Base-by-base conservation (phyloP, 805 yeast species). In the Candida ponderosae region DNA sequence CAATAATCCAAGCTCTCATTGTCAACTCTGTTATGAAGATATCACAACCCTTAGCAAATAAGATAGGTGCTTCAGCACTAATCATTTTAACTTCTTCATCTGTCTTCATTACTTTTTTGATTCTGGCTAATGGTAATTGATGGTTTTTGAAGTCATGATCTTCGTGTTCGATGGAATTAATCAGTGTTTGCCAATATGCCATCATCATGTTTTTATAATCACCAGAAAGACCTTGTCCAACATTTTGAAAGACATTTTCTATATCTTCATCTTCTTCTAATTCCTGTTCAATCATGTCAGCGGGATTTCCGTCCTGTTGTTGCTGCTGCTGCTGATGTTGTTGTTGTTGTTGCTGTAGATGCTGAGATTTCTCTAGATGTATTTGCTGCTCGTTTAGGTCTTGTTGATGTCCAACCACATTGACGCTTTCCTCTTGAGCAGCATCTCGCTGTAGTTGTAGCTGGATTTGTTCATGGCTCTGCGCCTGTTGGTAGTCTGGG, bases 1-100 rank as follows among this genome's bases (percentile, higher is more conserved):
- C 96, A 51, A 89, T 96, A 43, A 93, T 87, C 98, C 98, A 93
- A 7, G 98, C 97, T 40, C 99, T 71, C 96, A 93, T 89, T 13
- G 99, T 89, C 38, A 93, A 66, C 58, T 93, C 99, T 1, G 98
- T 89, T 48, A 93, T 90, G 61, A 93, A 93, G 27, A 93, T 80
- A 57, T 93, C 99, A 62, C 98, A 93, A 1, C 97, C 97, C 59
- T 93, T 93, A 33, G 98, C 97, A 65, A 93, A 93, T 42, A 93
- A 62, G 26, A 93, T 88, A 2, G 99, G 98, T 1, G 97, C 97
- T 63, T 93, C 99, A 3, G 98, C 97, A 45, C 93, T 79, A 40
- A 93, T 93, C 99, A 93, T 93, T 46, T 88, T 76, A 29, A 93
- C 97, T 46, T 90, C 97, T 55, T 87, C 95, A 57, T 90, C 97